Evolutionary conservation across 106 monocot species (phyloP).

Genomic region (Phalaenopsis equestris): DNA sequence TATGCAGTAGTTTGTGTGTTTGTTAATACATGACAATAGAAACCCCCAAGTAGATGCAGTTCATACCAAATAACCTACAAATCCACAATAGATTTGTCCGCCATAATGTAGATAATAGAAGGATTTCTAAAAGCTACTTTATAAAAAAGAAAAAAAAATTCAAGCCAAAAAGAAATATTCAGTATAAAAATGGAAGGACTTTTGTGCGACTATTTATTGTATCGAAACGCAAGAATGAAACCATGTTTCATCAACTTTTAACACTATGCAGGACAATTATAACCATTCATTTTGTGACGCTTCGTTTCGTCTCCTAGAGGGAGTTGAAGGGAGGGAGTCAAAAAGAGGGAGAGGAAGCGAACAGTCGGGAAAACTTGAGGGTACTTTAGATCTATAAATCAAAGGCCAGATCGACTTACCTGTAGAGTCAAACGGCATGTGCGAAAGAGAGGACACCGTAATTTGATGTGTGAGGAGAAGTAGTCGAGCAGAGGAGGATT

Average conservation of each 20-base stretch:
- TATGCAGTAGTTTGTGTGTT: neutral
- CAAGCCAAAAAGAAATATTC: neutral
- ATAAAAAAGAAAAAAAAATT: neutral
- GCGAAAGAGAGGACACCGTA: too few species aligned
- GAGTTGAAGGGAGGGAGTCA: too few species aligned
- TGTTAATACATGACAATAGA: neutral
- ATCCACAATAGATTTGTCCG: neutral
- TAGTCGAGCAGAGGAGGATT: too few species aligned
- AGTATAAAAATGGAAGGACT: neutral
- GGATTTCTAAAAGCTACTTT: neutral
- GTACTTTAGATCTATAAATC: too few species aligned
- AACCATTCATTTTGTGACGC: neutral
- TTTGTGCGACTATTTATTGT: neutral
- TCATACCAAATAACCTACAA: neutral
- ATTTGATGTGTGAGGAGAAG: too few species aligned
- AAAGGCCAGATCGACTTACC: too few species aligned
- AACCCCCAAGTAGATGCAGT: neutral
- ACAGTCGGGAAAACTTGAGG: too few species aligned
- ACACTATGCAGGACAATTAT: neutral
- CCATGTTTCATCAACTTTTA: neutral
- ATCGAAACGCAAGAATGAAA: neutral
- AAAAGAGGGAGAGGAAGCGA: too few species aligned
- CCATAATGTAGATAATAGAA: neutral
- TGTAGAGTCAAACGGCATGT: too few species aligned
- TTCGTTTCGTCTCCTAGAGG: too few species aligned